Evolutionary conservation across 177 flowering plant species (phyloP), one percentile per base, ranked within the genome.

Genomic region (Tripterygium wilfordii): DNA sequence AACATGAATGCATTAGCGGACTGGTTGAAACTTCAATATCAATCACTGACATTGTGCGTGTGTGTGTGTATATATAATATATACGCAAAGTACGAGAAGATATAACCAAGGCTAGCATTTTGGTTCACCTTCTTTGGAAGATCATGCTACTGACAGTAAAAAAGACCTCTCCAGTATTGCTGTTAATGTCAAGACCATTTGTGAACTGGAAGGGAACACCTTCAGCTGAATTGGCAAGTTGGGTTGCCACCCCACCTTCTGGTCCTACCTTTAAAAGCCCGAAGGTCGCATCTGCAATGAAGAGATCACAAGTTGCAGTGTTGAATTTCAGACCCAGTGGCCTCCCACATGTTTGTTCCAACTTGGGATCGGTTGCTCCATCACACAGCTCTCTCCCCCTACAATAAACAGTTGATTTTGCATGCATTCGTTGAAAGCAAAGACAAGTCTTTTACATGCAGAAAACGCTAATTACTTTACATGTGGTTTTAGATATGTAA

Each of bases 251-350:
- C 12, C 77, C 77, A 1, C 74, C 77, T 2, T 54, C 18, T 8
- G 53, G 54, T 0, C 64, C 62, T 10, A 66, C 72, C 51, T 5
- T 24, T 22, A 65, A 10, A 15, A 72, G 67, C 22, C 77, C 77
- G 28, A 48, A 62, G 16, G 62, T 68, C 13, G 77, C 68, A 47
- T 72, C 74, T 2, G 74, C 77, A 10, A 72, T 68, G 42, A 68
- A 72, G 8, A 72, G 61, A 21, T 72, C 68, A 19, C 77, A 51
- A 8, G 70, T 65, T 8, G 5, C 21, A 9, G 42, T 38, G 61
- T 68, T 46, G 56, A 72, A 72, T 18, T 48, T 39, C 2, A 72
- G 24, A 1, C 78, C 78, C 33, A 72, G 26, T 28, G 78, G 74
- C 47, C 74, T 63, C 36, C 74, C 74, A 66, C 78, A 72, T 1